Evolutionary conservation across 768 basidiomycete species (phyloP), one percentile per base, ranked within the genome.

Genomic region (Clitopilus passeckerianus): DNA sequence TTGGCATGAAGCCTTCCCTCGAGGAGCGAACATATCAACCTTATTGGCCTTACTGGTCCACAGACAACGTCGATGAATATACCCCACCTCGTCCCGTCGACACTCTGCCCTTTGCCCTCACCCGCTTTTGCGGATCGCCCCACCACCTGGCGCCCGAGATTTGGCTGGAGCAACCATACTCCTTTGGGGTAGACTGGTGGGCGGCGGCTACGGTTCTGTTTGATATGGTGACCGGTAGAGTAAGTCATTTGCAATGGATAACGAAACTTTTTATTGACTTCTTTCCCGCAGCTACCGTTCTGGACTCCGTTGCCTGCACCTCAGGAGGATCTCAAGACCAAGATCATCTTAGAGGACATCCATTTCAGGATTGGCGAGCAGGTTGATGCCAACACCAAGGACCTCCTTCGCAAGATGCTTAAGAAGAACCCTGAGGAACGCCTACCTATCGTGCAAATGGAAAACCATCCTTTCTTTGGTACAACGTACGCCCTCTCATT

Each of bases 1-100:
- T 72, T 22, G 56, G 59, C 10, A 18, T 50, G 15, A 30, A 52
- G 15, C 71, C 73, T 5, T 66, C 67, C 4, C 52, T 69, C 1
- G 64, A 67, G 0, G 71, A 74, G 37, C 64, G 72, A 10, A 61
- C 68, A 6, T 70, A 64, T 33, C 73, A 74, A 57, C 73, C 73
- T 0, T 73, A 69, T 54, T 74, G 70, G 70, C 73, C 73, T 1
- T 72, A 65, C 57, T n/a, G 16, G 22, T 16, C 20, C n/a, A 16
- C 23, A n/a, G 43, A 27, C 27, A n/a, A 16, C 0, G 55, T 61
- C 37, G 20, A 18, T 5, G 41, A 56, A 8, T 10, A 20, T 15
- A 54, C 50, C 20, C 57, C 54, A 18, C 58, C 33, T 6, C 60
- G 55, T 12, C 12, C 27, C 6, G 22, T 43, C 9, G 23, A 20